These are phyloP conservation scores for Silene noctiflora DNA, from an alignment of 179 eudicot genomes.

Conservation along the genomic window DNA sequence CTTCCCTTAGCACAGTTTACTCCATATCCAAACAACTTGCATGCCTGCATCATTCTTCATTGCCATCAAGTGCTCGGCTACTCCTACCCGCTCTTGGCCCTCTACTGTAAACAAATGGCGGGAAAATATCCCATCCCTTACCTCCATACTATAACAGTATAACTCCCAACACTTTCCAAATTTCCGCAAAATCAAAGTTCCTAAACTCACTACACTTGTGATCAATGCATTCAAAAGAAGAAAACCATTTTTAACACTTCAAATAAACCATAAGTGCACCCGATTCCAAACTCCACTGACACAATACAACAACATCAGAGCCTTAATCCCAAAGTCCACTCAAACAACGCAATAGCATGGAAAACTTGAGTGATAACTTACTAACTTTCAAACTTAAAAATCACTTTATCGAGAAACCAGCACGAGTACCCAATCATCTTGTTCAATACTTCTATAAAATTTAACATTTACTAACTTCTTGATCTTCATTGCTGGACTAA, in stretches of 20 bases:
- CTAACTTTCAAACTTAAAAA: not conserved
- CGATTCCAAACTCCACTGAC: not conserved
- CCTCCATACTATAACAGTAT: not conserved
- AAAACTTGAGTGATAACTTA: not conserved
- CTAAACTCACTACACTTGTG: not conserved
- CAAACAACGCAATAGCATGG: not conserved
- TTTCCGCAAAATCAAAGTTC: not conserved
- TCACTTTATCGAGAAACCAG: not conserved
- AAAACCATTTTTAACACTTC: not conserved
- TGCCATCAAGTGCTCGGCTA: too few relatives aligned
- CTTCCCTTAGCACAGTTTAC: not conserved
- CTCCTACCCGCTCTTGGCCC: too few relatives aligned
- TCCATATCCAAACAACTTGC: not conserved
- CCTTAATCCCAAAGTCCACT: not conserved
- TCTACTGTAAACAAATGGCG: too few relatives aligned
- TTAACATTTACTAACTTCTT: not conserved
- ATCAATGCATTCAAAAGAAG: not conserved
- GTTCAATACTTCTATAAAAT: not conserved
- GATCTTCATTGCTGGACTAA: not conserved
- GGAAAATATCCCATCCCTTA: not conserved
- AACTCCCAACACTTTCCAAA: not conserved
- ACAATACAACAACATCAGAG: too few relatives aligned
- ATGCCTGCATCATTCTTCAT: too few relatives aligned
- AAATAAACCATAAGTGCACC: not conserved
- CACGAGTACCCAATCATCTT: not conserved